Conservation (phyloP, 805 yeast genomes). For the Peterozyma xylosa region DNA sequence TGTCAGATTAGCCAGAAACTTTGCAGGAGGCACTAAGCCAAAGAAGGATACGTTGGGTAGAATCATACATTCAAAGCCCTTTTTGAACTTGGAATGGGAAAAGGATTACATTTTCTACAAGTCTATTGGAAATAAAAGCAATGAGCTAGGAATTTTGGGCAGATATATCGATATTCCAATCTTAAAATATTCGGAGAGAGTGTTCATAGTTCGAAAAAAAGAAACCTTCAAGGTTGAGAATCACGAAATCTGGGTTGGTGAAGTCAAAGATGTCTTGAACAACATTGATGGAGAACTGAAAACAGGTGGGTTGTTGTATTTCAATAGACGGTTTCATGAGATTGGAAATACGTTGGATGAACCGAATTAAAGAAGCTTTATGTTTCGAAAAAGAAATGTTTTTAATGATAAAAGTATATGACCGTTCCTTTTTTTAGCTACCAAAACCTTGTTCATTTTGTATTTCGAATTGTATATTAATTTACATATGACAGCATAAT, state of each 20-base stretch:
- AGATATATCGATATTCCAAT: slow-evolving; percentile 40
- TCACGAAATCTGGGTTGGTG: slow-evolving; percentile 89
- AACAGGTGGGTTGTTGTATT: slow-evolving; percentile 63
- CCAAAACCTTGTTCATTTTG: too few relatives aligned
- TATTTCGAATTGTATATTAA: too few relatives aligned
- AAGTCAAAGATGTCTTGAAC: slow-evolving; percentile 50
- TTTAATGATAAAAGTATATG: too few relatives aligned
- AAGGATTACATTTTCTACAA: slow-evolving; percentile 26
- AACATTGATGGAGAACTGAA: slow-evolving; percentile 16
- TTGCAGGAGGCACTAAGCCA: slow-evolving; percentile 41
- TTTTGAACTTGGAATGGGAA: slow-evolving; percentile 36
- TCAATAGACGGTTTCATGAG: slow-evolving; percentile 52
- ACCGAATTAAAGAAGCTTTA: too few relatives aligned
- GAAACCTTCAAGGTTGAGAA: slow-evolving; percentile 58
- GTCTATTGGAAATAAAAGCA: slow-evolving; percentile 9
- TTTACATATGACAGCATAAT: too few relatives aligned
- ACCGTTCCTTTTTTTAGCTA: too few relatives aligned
- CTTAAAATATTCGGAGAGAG: slow-evolving; percentile 47
- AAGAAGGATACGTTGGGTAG: slow-evolving; percentile 18
- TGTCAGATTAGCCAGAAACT: slow-evolving; percentile 54
- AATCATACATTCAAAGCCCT: slow-evolving; percentile 42
- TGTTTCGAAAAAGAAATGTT: too few relatives aligned
- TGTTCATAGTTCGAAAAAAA: slow-evolving; percentile 52
- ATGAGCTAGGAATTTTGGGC: slow-evolving; percentile 11
- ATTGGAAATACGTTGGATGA: slow-evolving; percentile 14